Conservation (phyloP, 768 basidiomycete species). For the Chalciporus piperatus region DNA sequence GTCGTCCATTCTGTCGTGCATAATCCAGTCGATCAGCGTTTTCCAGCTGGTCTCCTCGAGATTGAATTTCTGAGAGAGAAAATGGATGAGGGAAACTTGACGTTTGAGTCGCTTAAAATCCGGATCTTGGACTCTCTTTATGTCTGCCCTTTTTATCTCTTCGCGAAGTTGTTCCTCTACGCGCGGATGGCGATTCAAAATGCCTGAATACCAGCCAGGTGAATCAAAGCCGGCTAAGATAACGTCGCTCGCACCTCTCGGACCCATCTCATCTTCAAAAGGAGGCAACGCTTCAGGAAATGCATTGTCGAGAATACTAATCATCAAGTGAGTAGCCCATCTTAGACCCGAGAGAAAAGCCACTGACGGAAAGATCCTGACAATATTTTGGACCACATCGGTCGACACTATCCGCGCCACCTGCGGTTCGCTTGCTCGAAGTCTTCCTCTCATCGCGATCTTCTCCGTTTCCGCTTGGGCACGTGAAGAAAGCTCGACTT, state of each 20-base stretch:
- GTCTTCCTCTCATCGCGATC: constrained; percentile 7
- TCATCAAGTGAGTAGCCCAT: not conserved
- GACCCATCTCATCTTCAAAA: not conserved
- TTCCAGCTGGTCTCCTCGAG: not conserved
- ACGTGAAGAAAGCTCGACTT: not conserved
- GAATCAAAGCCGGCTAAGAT: not conserved
- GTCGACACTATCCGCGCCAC: not conserved
- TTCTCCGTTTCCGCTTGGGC: not conserved
- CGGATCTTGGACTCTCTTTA: not conserved
- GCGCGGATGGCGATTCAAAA: constrained; percentile 2
- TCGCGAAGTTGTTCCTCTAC: constrained; percentile 1
- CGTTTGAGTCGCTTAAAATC: constrained; percentile 4
- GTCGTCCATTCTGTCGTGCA: constrained; percentile 1
- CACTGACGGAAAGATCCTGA: constrained; percentile 14
- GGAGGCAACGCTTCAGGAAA: not conserved
- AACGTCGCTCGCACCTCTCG: not conserved
- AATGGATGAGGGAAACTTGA: constrained; percentile 1
- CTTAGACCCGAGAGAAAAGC: not conserved
- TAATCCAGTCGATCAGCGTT: not conserved
- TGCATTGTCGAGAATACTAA: not conserved
- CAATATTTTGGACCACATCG: constrained; percentile 15
- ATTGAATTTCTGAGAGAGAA: not conserved
- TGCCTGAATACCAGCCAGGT: not conserved
- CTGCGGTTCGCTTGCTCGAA: constrained; percentile 1
- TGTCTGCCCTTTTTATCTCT: not conserved